Percentiles rank a stretch among this genome's conserved stretches.
Conservation (phyloP, 2,329 filamentous ascomycete genomes). For the Colletotrichum shisoi region DNA sequence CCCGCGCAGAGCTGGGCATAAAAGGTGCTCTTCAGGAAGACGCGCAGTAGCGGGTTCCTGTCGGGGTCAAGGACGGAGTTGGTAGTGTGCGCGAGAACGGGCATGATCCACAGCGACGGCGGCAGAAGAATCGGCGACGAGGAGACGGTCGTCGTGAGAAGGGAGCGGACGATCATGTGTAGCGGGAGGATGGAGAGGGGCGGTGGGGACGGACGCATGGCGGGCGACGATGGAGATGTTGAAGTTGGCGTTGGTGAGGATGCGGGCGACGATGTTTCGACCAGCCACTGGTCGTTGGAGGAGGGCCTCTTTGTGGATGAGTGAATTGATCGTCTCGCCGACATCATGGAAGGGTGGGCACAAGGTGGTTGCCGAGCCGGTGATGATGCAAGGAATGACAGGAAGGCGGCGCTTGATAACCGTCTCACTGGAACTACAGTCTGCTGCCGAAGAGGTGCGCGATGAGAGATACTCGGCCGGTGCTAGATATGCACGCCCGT, state of each 20-base stretch:
- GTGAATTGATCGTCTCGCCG: conserved; percentile 43
- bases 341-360: conserved; percentile 18
- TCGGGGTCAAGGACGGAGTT: conserved; percentile 75
- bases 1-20: conserved; percentile 93
- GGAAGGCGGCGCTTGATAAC: not conserved
- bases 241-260: not conserved
- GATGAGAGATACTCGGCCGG: not conserved
- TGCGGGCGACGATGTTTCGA: conserved; percentile 6
- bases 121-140: conserved; percentile 73
- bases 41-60: conserved; percentile 73
- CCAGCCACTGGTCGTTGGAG: conserved; percentile 38
- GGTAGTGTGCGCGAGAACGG: conserved; percentile 72
- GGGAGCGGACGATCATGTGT: conserved; percentile 71
- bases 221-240: not conserved
- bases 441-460: not conserved
- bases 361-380: not conserved
- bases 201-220: conserved; percentile 47
- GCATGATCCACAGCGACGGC: conserved; percentile 74
- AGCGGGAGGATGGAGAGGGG: conserved; percentile 73
- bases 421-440: not conserved
- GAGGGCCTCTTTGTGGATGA: conserved; percentile 42
- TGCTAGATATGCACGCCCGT: conserved; percentile 7
- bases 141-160: conserved; percentile 73
- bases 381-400: not conserved
- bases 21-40: conserved; percentile 79